Base-by-base conservation (phyloP, 1,139 yeast genomes). In the Casaregolazyma suthepensis region DNA sequence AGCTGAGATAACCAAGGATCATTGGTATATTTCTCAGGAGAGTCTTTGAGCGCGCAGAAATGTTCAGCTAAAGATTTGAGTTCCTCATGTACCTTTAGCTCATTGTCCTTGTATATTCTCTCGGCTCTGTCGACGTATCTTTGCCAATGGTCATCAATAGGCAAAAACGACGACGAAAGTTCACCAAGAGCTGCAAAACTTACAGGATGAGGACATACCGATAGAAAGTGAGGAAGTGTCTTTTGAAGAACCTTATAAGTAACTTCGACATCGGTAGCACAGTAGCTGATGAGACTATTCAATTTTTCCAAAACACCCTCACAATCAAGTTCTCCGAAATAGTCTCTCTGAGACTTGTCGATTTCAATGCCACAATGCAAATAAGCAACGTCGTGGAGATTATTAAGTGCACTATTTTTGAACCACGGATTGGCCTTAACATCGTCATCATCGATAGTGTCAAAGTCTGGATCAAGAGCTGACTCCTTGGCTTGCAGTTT, bases 1-100 rank as follows among this genome's bases (percentile, higher is more conserved):
- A 94, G 73, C 67, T 94, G 99, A 3, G 77, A 74, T 42, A 91
- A 73, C 99, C 99, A 94, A 0, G 96, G 96, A 65, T 93, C 97
- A 10, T 66, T 63, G 43, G 61, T 53, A 42, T 61, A 63, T 0
- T 48, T 54, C n/a, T 69, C 71, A 1, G 72, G 53, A n/a, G 53
- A 52, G 40, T 72, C 73, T 50, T 67, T 69, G 43, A 75, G 66
- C 12, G 68, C 64, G 0, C 86, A 80, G 5, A 85, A 78, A 20
- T 81, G 81, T 7, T 80, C 74, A 0, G 91, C 91, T 43, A 91
- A 73, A 26, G 72, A 71, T 38, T 75, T 72, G 17, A 94, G 75
- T 54, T 82, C 85, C 2, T 72, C 67, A 54, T 82, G 81, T 13
- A 93, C 86, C 52, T 76, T 73, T 3, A 67, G 63, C 51, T 83